phyloP scores from a whole-genome alignment of 176 grass and related monocot genomes.

The Leersia perrieri region DNA sequence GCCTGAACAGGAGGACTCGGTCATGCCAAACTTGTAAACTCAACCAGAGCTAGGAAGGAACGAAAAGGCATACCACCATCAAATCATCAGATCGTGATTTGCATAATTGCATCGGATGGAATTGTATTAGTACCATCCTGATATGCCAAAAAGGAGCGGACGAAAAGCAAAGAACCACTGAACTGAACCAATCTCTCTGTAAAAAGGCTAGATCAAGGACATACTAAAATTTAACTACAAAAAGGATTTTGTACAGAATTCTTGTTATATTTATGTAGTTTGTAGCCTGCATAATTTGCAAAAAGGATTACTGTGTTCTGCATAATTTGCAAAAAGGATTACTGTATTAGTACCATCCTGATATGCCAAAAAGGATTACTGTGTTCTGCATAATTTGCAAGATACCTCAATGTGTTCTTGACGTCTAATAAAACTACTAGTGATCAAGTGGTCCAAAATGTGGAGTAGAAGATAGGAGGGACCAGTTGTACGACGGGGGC shows the following conservation, averaged over 20 bases:
- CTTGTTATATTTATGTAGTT: not conserved
- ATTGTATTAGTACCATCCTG: not conserved
- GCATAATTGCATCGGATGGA: not conserved
- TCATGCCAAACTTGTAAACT: constrained; percentile 16
- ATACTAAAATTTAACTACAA: not conserved
- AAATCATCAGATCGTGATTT: not conserved
- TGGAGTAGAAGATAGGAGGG: not conserved
- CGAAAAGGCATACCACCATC: not conserved
- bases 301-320: too few species aligned
- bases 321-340: not conserved
- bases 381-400: not conserved
- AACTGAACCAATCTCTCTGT: not conserved
- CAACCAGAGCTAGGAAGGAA: not conserved
- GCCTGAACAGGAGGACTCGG: constrained; percentile 38
- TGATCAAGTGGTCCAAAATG: not conserved
- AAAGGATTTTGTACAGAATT: not conserved
- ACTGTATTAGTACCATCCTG: too few species aligned
- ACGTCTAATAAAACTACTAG: not conserved
- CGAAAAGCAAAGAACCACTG: not conserved
- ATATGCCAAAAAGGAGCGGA: not conserved
- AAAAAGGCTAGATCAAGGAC: not conserved
- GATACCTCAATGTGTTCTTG: not conserved
- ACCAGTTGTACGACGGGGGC: not conserved
- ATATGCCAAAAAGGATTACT: too few species aligned
- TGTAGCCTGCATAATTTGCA: not conserved